Percentiles rank a stretch among this genome's conserved stretches.
These are phyloP conservation scores for Daldinia decipiens DNA, from an alignment of 495 filamentous ascomycete species.

Conservation along the genomic window DNA sequence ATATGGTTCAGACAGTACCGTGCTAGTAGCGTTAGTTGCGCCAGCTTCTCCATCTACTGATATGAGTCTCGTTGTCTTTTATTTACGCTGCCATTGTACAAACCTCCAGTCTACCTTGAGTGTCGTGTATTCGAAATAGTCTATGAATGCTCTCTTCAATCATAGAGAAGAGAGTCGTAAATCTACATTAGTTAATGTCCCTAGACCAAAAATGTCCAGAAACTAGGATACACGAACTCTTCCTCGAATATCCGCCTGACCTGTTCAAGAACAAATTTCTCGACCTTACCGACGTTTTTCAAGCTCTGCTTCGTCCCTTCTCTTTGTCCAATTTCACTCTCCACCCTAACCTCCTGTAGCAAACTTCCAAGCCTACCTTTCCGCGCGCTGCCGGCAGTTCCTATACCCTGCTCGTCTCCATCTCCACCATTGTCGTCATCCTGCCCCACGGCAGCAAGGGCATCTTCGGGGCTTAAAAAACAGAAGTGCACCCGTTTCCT, in stretches of 20 bases:
- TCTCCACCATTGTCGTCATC: slow-evolving; percentile 55
- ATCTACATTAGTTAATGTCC: too few relatives aligned
- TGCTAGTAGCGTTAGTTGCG: not conserved
- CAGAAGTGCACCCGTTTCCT: slow-evolving; percentile 87
- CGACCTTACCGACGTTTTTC: slow-evolving; percentile 98
- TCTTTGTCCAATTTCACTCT: slow-evolving; percentile 94
- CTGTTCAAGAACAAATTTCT: slow-evolving; percentile 96
- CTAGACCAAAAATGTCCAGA: slow-evolving; percentile 93
- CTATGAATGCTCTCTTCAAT: not conserved
- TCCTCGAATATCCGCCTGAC: slow-evolving; percentile 97
- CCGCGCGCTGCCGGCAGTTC: slow-evolving; percentile 11
- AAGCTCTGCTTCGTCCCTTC: slow-evolving; percentile 91
- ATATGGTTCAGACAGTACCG: not conserved
- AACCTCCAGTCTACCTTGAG: not conserved
- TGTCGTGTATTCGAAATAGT: not conserved
- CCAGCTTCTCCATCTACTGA: not conserved
- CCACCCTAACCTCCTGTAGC: slow-evolving; percentile 90
- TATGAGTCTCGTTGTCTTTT: not conserved
- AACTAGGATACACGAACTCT: slow-evolving; percentile 97
- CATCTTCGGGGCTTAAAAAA: slow-evolving; percentile 89
- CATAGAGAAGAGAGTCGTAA: not conserved
- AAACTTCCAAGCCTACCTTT: slow-evolving; percentile 72
- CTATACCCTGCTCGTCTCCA: slow-evolving; percentile 20
- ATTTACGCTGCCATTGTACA: not conserved
- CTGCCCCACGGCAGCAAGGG: slow-evolving; percentile 70